Percentiles rank a stretch among this genome's conserved stretches.
phyloP scores from a whole-genome alignment of 2,329 filamentous ascomycete species.

The Chaetoscypha palmicola region DNA sequence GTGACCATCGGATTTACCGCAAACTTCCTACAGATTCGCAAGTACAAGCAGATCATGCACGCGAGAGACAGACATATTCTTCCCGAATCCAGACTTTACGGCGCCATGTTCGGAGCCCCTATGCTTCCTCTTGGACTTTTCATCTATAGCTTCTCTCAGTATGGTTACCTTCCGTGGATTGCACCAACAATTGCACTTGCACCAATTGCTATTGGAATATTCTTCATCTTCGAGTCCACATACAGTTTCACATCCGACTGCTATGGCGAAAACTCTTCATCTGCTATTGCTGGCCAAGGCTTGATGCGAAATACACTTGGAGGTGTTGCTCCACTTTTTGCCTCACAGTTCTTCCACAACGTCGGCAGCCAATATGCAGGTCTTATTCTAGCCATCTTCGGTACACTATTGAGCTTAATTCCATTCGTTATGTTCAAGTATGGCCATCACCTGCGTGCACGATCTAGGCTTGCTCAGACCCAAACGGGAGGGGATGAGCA shows the following conservation, averaged over 20 bases:
- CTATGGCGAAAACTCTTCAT: constrained; percentile 76
- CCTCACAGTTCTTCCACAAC: constrained; percentile 61
- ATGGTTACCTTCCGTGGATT: constrained; percentile 48
- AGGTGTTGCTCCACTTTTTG: constrained; percentile 74
- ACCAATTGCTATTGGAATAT: constrained; percentile 65
- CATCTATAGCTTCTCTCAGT: constrained; percentile 59
- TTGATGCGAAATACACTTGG: constrained; percentile 78
- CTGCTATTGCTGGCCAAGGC: constrained; percentile 75
- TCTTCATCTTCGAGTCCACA: constrained; percentile 73
- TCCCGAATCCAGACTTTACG: constrained; percentile 74
- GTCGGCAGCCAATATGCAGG: constrained; percentile 65
- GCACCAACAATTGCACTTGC: constrained; percentile 54
- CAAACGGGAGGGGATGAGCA: constrained; percentile 17
- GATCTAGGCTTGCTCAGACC: constrained; percentile 28
- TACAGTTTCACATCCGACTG: constrained; percentile 89
- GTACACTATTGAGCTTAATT: constrained; percentile 60
- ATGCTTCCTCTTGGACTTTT: constrained; percentile 73
- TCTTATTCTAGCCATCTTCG: constrained; percentile 54
- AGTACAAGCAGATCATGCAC: constrained; percentile 35
- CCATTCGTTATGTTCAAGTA: constrained; percentile 66
- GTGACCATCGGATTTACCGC: constrained; percentile 34
- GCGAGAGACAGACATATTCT: constrained; percentile 15
- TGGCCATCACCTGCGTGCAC: constrained; percentile 37
- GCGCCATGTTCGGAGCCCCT: constrained; percentile 65
- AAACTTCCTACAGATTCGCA: constrained; percentile 41